Percentiles rank a stretch among this genome's conserved stretches.
These are phyloP conservation scores for Lactifluus piperatus DNA, from an alignment of 768 basidiomycete species.

Conservation along the genomic window DNA sequence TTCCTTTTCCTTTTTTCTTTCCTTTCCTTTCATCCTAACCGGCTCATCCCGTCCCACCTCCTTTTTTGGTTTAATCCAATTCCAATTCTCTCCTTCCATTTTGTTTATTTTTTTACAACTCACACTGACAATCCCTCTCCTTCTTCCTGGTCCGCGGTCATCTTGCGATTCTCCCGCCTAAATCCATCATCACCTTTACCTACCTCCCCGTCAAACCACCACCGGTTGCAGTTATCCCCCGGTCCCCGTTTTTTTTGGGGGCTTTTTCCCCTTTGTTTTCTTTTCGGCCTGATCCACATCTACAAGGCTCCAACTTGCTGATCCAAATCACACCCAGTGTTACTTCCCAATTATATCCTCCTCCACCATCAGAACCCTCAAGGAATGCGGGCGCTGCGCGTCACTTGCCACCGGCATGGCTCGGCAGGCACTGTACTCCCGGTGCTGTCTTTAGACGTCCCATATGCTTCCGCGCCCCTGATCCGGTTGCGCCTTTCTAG, in stretches of 20 bases:
- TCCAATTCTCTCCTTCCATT: slow-evolving; percentile 1
- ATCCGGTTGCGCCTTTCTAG: neutral
- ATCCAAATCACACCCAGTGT: too few relatives aligned
- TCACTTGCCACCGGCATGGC: neutral
- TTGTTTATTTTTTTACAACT: neutral
- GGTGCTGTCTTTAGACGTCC: too few relatives aligned
- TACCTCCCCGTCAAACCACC: too few relatives aligned
- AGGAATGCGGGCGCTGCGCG: neutral
- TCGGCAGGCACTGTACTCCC: neutral
- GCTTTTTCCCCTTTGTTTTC: too few relatives aligned
- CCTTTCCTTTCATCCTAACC: neutral
- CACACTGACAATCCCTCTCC: too few relatives aligned
- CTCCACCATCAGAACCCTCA: neutral
- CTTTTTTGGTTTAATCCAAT: slow-evolving; percentile 4
- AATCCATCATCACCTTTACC: too few relatives aligned
- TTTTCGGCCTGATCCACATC: too few relatives aligned
- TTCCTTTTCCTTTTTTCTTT: neutral
- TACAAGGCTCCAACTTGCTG: too few relatives aligned
- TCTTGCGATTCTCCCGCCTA: neutral
- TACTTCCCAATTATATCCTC: neutral
- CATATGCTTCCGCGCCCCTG: neutral
- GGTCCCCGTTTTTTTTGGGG: too few relatives aligned
- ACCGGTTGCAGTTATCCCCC: too few relatives aligned
- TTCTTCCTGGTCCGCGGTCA: neutral
- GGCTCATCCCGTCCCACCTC: neutral